A percentile compares a stretch with the other conserved stretches of the same genome.
Evolutionary conservation across 768 basidiomycete genomes (phyloP).

Genomic region (Suillus cothurnatus): DNA sequence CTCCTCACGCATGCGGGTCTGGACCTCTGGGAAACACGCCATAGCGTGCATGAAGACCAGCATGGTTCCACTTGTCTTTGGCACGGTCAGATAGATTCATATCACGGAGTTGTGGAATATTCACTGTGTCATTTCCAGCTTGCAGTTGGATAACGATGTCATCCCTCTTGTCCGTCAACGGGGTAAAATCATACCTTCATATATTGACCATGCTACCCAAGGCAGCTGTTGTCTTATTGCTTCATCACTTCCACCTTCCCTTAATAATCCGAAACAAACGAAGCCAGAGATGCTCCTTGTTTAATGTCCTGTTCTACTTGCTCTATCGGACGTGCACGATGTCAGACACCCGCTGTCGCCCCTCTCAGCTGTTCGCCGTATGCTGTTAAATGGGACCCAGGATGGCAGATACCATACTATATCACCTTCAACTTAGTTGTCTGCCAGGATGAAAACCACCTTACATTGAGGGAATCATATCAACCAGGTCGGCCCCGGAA

Average conservation of each 20-base stretch:
- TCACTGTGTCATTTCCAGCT: conserved; percentile 10
- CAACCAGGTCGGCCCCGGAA: conserved; percentile 14
- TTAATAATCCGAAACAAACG: conserved; percentile 10
- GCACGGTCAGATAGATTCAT: neutral
- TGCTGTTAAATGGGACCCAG: conserved; percentile 22
- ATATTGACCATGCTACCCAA: conserved; percentile 13
- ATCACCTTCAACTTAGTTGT: neutral
- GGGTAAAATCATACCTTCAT: conserved; percentile 8
- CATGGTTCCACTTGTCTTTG: conserved; percentile 10
- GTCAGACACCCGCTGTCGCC: conserved; percentile 2
- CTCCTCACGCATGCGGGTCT: conserved; percentile 28
- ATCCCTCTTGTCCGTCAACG: neutral
- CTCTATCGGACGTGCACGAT: conserved; percentile 8
- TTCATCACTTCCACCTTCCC: neutral
- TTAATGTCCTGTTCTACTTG: conserved; percentile 11
- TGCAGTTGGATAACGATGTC: neutral
- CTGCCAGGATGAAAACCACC: neutral
- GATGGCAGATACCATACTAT: conserved; percentile 24
- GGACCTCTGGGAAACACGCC: conserved; percentile 8
- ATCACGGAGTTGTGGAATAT: neutral
- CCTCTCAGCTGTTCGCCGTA: conserved; percentile 6
- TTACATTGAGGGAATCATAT: conserved; percentile 12
- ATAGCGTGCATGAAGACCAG: conserved; percentile 12
- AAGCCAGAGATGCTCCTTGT: conserved; percentile 4
- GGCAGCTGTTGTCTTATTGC: neutral